phyloP scores from a whole-genome alignment of 2,329 filamentous ascomycete genomes.

The Diaporthe capsici region DNA sequence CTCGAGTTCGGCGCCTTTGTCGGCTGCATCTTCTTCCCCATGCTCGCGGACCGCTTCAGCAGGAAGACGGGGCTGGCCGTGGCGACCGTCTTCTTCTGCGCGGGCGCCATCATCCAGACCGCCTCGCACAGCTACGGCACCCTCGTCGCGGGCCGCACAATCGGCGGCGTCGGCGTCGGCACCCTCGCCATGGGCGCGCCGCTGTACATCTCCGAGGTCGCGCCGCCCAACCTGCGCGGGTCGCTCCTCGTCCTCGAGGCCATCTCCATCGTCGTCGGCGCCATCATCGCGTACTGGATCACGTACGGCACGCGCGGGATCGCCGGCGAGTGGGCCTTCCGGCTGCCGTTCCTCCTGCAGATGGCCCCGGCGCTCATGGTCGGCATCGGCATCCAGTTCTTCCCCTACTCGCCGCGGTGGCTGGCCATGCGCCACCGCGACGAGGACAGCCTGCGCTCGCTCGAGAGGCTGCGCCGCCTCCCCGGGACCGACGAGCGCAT shows the following conservation, averaged over 20 bases:
- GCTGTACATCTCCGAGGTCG: slow-evolving; percentile 46
- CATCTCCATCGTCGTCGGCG: slow-evolving; percentile 58
- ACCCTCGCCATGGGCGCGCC: slow-evolving; percentile 53
- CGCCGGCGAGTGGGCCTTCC: slow-evolving; percentile 58
- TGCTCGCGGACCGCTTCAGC: slow-evolving; percentile 52
- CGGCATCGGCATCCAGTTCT: slow-evolving; percentile 66
- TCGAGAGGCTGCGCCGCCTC: slow-evolving; percentile 50
- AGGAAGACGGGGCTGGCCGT: slow-evolving; percentile 53
- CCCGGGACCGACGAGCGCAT: slow-evolving; percentile 58
- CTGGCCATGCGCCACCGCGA: slow-evolving; percentile 51
- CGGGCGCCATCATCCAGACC: slow-evolving; percentile 62
- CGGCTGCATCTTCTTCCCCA: slow-evolving; percentile 60
- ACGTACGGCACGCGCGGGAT: slow-evolving; percentile 58
- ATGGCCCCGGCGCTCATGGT: slow-evolving; percentile 71
- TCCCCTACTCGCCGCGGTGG: slow-evolving; percentile 56
- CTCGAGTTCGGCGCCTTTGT: slow-evolving; percentile 63
- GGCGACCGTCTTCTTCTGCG: slow-evolving; percentile 53
- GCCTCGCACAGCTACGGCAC: slow-evolving; percentile 49
- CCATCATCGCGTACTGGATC: slow-evolving; percentile 59
- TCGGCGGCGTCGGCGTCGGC: slow-evolving; percentile 61
- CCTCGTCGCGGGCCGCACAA: slow-evolving; percentile 58
- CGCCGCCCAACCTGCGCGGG: slow-evolving; percentile 44
- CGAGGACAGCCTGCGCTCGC: slow-evolving; percentile 48
- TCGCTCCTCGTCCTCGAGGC: slow-evolving; percentile 44
- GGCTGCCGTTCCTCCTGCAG: slow-evolving; percentile 65